Conservation (phyloP, 495 filamentous ascomycete genomes). For the Antarctomyces pellizariae region DNA sequence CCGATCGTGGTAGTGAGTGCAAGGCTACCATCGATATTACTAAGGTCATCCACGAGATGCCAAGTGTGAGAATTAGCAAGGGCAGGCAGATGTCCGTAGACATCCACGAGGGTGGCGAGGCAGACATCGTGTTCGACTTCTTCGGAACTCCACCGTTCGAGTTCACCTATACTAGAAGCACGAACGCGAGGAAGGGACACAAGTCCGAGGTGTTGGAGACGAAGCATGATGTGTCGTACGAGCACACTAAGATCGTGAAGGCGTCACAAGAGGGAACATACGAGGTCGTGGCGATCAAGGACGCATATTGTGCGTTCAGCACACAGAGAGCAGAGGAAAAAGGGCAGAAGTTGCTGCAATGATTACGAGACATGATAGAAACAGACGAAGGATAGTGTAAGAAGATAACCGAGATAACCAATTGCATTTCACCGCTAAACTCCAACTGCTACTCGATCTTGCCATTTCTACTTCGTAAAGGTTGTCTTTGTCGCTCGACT, state of each 20-base stretch:
- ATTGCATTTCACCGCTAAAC: too few species aligned
- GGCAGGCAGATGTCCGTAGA: slow-evolving; percentile 58
- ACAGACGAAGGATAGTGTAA: too few species aligned
- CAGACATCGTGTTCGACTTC: slow-evolving; percentile 82
- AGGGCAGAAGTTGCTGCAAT: slow-evolving; percentile 14
- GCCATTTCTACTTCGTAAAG: slow-evolving; percentile 1
- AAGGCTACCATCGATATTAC: slow-evolving; percentile 51
- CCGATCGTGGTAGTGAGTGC: slow-evolving; percentile 64
- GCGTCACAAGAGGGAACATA: slow-evolving; percentile 89
- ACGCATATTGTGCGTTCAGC: slow-evolving; percentile 69
- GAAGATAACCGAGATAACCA: too few species aligned
- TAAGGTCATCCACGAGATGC: slow-evolving; percentile 74
- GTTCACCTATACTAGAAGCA: slow-evolving; percentile 85
- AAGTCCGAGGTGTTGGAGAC: slow-evolving; percentile 68
- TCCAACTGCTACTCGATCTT: too few species aligned
- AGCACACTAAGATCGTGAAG: slow-evolving; percentile 52
- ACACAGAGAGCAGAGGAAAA: slow-evolving; percentile 30
- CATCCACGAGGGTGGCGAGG: slow-evolving; percentile 87
- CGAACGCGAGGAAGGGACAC: slow-evolving; percentile 53
- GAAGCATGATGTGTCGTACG: slow-evolving; percentile 60
- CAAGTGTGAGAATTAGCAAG: slow-evolving; percentile 67
- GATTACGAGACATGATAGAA: too few species aligned
- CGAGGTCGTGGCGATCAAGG: slow-evolving; percentile 86
- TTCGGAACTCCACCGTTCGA: slow-evolving; percentile 91
- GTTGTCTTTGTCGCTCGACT: too few species aligned